Base-by-base conservation (phyloP, 306 rosid species). In the Castanospermum australe region DNA sequence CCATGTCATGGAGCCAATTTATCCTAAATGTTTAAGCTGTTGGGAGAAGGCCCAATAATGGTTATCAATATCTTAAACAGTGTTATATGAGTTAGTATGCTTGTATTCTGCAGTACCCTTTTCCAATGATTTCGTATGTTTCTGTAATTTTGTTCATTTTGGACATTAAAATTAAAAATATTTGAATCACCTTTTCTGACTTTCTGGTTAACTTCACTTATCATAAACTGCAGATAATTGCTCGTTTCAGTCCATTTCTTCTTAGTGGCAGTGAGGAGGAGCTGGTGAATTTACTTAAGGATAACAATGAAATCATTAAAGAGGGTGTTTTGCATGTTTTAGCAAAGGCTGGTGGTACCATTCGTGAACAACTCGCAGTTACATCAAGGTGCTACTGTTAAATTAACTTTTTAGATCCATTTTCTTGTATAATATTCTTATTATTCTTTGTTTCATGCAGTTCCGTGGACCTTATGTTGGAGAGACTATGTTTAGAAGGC, bases 331-430 rank as follows among this genome's bases (percentile, higher is more conserved):
- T 93, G 80, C 90, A 91, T 84, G 76, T 91, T 65, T 86, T 95
- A 87, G 96, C 99, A 5, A 95, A 85, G 93, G 98, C 99, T 81
- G 99, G 99, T 79, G 98, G 97, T 84, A 95, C 91, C 72, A 91
- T 95, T 56, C 90, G 98, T 20, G 99, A 95, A 86, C 92, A 93
- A 79, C 88, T 95, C 8, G 89, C 97, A 77, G 94, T 82, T 59
- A 76, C 94, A 73, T 86, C 96, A 62, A 95, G 99, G 99, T 95
- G 83, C 61, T 50, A 65, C 83, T 76, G 24, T 79, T 71, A 59
- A 73, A 62, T 9, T 79, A 55, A 71, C 12, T 60, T 65, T 25
- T 56, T 17, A 61, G 54, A 11, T 48, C 28, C 52, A 21, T 74
- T 76, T 55, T 63, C 22, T 81, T 68, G 6, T 68, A 66, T 79